Base-by-base conservation (phyloP, 345 rosid genomes). In the Microthlaspi erraticum region DNA sequence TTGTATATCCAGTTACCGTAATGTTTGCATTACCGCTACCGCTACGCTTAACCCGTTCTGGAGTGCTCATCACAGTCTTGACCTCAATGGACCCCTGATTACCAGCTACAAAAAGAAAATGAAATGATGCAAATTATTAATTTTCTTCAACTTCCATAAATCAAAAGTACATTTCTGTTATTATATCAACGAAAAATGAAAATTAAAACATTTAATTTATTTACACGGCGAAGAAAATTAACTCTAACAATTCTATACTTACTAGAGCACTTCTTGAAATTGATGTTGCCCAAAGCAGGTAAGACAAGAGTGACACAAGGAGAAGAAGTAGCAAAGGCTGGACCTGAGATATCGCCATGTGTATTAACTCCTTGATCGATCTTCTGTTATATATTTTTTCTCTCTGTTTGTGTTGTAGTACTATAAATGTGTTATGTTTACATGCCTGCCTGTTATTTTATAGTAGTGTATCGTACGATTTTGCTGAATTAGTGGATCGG, bases 241-340 rank as follows among this genome's bases (percentile, higher is more conserved):
- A n/a, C n/a, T 29, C 18, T 6, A 31, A 31, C 10, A 31, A 54
- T n/a, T n/a, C 23, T 4, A 10, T 55, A 33, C 60, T 55, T 55
- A 55, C 60, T 17, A 55, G 11, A 3, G 64, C 64, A 38, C 1
- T 18, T 11, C 1, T 10, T 1, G 45, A 18, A 18, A 0, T 20
- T 3, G 31, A n/a, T n/a, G n/a, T n/a, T 32, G 17, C 32, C 6
- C 26, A 58, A 38, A 58, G 46, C 45, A 19, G 64, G 64, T 19
- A 11, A 58, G 3, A 12, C 19, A 58, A 20, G 62, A 57, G 62
- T 37, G 45, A 57, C 14, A 37, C 62, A 18, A 57, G 5, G 9
- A 57, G 16, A 10, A 57, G 45, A 29, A 53, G 38, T 38, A 58
- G 26, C 64, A 58, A 58, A 58, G 48, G 41, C 33, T 58, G 32